Evolutionary conservation across 2,329 filamentous ascomycete species (phyloP), one percentile per base, ranked within the genome.

Genomic region (Epichloe sp.): DNA sequence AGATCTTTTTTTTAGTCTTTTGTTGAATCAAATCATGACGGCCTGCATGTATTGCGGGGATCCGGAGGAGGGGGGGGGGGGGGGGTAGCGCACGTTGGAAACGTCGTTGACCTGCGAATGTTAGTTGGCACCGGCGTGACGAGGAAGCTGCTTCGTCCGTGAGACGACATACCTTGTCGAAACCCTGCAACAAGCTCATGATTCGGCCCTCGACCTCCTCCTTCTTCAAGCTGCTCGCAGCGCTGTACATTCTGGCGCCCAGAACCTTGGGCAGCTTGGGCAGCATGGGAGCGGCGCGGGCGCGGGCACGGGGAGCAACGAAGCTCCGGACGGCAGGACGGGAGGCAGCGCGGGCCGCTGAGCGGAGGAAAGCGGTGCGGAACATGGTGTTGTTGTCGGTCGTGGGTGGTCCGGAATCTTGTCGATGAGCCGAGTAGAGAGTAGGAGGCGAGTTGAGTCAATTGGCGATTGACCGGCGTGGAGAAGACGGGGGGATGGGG

Each of bases 171-270:
- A 71, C 68, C 86, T 98, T 98, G 76, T 98, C 93, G 69, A 97
- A 98, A 70, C 90, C 91, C 75, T 89, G 85, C 71, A 98, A 72
- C 64, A 98, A 77, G 71, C 88, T 86, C 69, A 95, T 79, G 77
- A 97, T 96, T 67, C 91, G 82, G 55, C 87, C 88, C 75, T 94
- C 85, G 53, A 95, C 86, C 75, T 95, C 88, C 52, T 83, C 76
- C 77, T 89, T 85, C 63, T 80, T 77, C 58, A 97, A 80, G 59
- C 84, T 83, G 57, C 83, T 80, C 54, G 79, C 83, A 50, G 91
- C 86, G 60, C 90, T 88, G 76, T 98, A 98, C 76, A 82, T 86
- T 72, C 93, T 79, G 65, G 86, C 77, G 60, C 80, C 78, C 67
- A 83, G 77, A 72, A 83, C 79, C 63, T 77, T 74, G 65, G 67